These are phyloP conservation scores for Fusarium clavum DNA, from an alignment of 2,329 filamentous ascomycete genomes.

Conservation along the genomic window DNA sequence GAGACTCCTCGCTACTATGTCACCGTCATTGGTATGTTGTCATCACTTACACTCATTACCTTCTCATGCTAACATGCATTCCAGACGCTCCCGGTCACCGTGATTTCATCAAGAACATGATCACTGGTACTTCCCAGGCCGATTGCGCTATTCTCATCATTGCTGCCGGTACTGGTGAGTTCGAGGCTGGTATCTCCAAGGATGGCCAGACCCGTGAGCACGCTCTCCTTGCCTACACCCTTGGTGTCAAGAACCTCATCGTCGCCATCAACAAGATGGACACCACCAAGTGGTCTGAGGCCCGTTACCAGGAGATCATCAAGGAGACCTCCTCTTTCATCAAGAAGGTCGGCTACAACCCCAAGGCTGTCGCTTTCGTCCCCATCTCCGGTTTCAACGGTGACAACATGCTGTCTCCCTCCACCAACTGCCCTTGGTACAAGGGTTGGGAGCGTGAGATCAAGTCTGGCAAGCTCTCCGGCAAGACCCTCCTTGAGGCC, in stretches of 20 bases:
- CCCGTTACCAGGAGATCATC: conserved; percentile 98
- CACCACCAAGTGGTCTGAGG: conserved; percentile 98
- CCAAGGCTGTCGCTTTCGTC: conserved; percentile 97
- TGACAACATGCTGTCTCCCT: conserved; percentile 97
- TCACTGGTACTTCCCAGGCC: conserved; percentile 99
- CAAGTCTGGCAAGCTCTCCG: conserved; percentile 85
- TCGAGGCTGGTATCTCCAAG: conserved; percentile 99
- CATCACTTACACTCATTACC: neutral
- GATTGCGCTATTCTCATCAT: conserved; percentile 99
- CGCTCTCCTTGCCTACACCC: conserved; percentile 99
- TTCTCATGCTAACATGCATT: conserved; percentile 27
- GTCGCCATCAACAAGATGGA: conserved; percentile 99
- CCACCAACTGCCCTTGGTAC: conserved; percentile 99
- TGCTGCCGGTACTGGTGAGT: conserved; percentile 99
- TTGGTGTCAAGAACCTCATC: conserved; percentile 99
- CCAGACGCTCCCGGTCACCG: conserved; percentile 98
- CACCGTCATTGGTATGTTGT: conserved; percentile 88
- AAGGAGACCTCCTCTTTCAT: conserved; percentile 99
- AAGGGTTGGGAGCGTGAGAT: conserved; percentile 99
- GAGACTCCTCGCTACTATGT: conserved; percentile 98
- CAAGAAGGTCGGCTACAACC: conserved; percentile 99
- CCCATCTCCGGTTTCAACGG: conserved; percentile 99
- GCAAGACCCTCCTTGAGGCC: conserved; percentile 99
- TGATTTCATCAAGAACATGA: conserved; percentile 99
- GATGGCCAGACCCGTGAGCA: conserved; percentile 99